phyloP scores from a whole-genome alignment of 768 basidiomycete species.

The Russula compacta region DNA sequence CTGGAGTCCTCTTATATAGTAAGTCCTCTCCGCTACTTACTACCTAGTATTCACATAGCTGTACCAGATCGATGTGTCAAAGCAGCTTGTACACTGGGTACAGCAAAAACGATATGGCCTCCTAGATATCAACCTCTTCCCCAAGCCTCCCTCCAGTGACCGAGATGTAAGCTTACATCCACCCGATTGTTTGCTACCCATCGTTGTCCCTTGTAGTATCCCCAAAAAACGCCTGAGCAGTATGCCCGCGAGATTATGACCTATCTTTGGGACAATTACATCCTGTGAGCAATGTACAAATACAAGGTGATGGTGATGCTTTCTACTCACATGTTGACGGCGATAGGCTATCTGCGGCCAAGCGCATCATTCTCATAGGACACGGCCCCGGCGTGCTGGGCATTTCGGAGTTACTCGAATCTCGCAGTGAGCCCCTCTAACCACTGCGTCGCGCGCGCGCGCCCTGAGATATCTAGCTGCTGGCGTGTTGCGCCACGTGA shows the following conservation, averaged over 20 bases:
- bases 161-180: constrained; percentile 15
- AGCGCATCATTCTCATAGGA: constrained; percentile 72
- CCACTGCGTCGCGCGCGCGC: not conserved
- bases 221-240: constrained; percentile 22
- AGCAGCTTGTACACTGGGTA: constrained; percentile 72
- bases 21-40: constrained; percentile 14
- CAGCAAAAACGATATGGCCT: constrained; percentile 56
- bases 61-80: constrained; percentile 74
- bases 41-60: not conserved
- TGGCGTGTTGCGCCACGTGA: constrained; percentile 38
- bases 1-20: constrained; percentile 83
- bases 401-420: constrained; percentile 63
- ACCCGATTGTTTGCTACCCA: not conserved
- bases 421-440: constrained; percentile 45
- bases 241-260: constrained; percentile 52
- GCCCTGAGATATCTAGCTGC: constrained; percentile 29
- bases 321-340: not conserved
- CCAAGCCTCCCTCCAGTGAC: constrained; percentile 29
- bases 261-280: constrained; percentile 95
- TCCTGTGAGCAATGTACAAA: constrained; percentile 48
- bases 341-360: constrained; percentile 59
- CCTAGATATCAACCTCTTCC: constrained; percentile 80
- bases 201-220: constrained; percentile 8
- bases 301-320: not conserved
- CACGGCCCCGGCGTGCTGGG: constrained; percentile 79